Evolutionary conservation across 441 rosid species (phyloP), one percentile per base, ranked within the genome.

Genomic region (Adansonia madagascariensis): DNA sequence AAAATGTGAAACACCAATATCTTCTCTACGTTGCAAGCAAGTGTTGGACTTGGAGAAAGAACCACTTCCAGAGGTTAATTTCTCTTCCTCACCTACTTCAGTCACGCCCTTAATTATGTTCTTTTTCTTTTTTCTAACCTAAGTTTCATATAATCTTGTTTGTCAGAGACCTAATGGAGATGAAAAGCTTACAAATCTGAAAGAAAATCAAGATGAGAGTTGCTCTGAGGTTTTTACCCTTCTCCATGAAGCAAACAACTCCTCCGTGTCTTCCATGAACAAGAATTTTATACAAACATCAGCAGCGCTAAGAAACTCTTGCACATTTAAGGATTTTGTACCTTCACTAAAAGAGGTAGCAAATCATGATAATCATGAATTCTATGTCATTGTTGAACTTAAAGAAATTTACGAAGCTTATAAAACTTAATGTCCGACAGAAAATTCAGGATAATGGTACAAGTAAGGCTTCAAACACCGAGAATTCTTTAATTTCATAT

Each of bases 21-120:
- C 92, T 81, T 85, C 89, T 77, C 81, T 85, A 64, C 66, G 17
- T 31, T 75, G 85, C 84, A 87, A 88, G 68, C 88, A 83, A 78
- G 81, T 77, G 1, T 67, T 86, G 83, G 93, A 88, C 86, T 86
- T 91, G 87, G 97, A 91, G 81, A 93, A 87, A 80, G 82, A 83
- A 79, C 93, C 92, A 49, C 75, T 78, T 75, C 80, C 85, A 55
- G 91, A 91, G 90, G 99, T 93, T 84, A 81, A 69, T 22, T 60
- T 65, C 52, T 76, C 70, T 50, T 56, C 77, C 75, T 62, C 57
- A 41, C 55, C 35, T 71, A 6, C 66, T 50, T 46, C 46, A 56
- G 80, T 75, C 71, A 39, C 8, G 9, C 59, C 77, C 63, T 41
- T 62, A 22, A 17, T 63, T 41, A 46, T 64, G 18, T 62, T 75